Percentiles rank a stretch among this genome's conserved stretches.
Conservation (phyloP, 495 filamentous ascomycete species). For the Margaritispora aquatica region DNA sequence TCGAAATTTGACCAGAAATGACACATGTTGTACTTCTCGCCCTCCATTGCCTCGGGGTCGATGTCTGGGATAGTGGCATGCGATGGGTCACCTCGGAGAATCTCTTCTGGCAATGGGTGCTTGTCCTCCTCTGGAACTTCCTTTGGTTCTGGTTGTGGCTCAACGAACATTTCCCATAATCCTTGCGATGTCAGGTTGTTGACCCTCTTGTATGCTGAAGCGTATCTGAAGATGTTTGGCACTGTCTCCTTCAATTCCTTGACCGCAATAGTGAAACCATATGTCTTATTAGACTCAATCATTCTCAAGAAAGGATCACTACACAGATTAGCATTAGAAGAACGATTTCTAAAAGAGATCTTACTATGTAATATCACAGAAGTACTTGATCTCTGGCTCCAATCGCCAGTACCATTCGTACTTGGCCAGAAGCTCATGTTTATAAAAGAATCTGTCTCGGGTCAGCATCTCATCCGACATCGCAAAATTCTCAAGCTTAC, state of each 20-base stretch:
- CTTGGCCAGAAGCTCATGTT: constrained; percentile 89
- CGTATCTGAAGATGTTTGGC: constrained; percentile 98
- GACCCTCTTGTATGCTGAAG: constrained; percentile 94
- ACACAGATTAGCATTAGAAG: constrained; percentile 9
- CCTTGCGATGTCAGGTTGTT: constrained; percentile 89
- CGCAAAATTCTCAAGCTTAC: constrained; percentile 36
- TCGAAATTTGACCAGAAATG: constrained; percentile 99
- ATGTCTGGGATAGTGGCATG: constrained; percentile 68
- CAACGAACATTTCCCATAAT: constrained; percentile 98
- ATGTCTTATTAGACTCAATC: constrained; percentile 90
- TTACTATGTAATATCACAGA: constrained; percentile 99
- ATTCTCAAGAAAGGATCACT: constrained; percentile 96
- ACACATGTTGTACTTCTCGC: constrained; percentile 99
- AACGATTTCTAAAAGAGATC: constrained; percentile 17
- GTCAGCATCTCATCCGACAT: neutral
- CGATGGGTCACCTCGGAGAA: constrained; percentile 69
- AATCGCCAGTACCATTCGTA: constrained; percentile 99
- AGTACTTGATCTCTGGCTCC: constrained; percentile 99
- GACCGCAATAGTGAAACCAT: constrained; percentile 98
- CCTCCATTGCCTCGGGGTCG: constrained; percentile 92
- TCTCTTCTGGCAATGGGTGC: constrained; percentile 75
- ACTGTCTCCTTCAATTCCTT: constrained; percentile 98
- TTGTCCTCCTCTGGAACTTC: constrained; percentile 50
- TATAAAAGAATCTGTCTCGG: constrained; percentile 80
- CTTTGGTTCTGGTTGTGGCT: constrained; percentile 55